A percentile compares a stretch with the other conserved stretches of the same genome.
These are phyloP conservation scores for Lachancea nothofagi DNA, from an alignment of 805 yeast species.

Conservation along the genomic window DNA sequence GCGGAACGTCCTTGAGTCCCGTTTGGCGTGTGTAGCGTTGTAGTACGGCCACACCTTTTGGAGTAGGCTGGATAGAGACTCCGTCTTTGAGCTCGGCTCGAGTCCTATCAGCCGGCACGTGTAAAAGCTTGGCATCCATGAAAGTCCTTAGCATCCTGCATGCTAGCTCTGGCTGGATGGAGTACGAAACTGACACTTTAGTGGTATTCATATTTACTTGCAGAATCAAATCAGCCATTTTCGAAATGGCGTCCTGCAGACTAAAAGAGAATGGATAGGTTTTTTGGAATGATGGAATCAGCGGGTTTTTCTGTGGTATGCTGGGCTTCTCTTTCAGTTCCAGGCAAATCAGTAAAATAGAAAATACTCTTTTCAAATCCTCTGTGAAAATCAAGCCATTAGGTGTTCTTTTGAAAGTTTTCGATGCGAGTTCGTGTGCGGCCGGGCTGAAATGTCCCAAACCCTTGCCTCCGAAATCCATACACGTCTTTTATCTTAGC, in stretches of 20 bases:
- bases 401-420: constrained; percentile 46
- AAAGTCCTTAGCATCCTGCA: constrained; percentile 43
- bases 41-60: constrained; percentile 77
- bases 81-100: constrained; percentile 40
- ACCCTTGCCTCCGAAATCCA: background rate
- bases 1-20: constrained; percentile 47
- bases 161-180: constrained; percentile 48
- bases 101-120: constrained; percentile 73
- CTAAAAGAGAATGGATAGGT: constrained; percentile 49
- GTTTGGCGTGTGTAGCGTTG: constrained; percentile 51
- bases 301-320: constrained; percentile 17
- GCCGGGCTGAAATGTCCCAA: background rate
- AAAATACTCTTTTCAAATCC: constrained; percentile 57
- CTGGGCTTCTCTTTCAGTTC: constrained; percentile 33
- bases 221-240: constrained; percentile 46
- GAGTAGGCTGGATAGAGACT: constrained; percentile 70
- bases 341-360: constrained; percentile 44
- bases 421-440: constrained; percentile 40
- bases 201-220: constrained; percentile 45
- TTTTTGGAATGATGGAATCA: constrained; percentile 31
- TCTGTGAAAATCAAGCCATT: constrained; percentile 47
- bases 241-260: constrained; percentile 43
- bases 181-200: constrained; percentile 49
- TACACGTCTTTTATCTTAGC: no score
- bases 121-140: constrained; percentile 59